Percentiles rank a stretch among this genome's conserved stretches.
Evolutionary conservation across 2,329 filamentous ascomycete genomes (phyloP).

Genomic region (Paraconiothyrium brasiliense): DNA sequence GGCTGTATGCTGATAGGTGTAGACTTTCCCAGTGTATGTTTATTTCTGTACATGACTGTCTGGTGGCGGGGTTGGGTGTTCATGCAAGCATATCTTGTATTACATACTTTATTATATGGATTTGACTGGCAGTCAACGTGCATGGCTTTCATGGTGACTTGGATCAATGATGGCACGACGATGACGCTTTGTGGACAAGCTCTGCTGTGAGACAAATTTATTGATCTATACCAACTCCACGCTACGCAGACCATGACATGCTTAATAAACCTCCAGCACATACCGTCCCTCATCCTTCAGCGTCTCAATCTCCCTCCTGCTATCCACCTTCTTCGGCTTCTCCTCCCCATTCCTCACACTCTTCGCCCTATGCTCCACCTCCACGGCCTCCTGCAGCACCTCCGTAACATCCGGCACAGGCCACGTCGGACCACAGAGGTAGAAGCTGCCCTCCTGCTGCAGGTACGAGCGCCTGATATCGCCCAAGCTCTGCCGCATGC

Average conservation of each 20-base stretch:
- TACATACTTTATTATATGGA: neutral
- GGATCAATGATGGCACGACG: too few species aligned
- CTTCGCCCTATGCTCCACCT: conserved; percentile 72
- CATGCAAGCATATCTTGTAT: neutral
- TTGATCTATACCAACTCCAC: conserved; percentile 12
- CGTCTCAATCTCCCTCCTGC: conserved; percentile 91
- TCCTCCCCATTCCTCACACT: conserved; percentile 49
- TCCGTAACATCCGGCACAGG: conserved; percentile 96
- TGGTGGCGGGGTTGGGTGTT: neutral
- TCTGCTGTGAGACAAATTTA: neutral
- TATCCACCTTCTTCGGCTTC: conserved; percentile 79
- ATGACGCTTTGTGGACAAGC: neutral
- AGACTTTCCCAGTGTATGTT: conserved; percentile 7
- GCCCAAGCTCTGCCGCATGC: conserved; percentile 87
- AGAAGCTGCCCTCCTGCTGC: conserved; percentile 88
- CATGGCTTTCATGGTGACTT: too few species aligned
- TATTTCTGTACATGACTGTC: conserved; percentile 2
- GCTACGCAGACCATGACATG: neutral
- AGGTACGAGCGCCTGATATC: conserved; percentile 90
- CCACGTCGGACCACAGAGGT: conserved; percentile 98
- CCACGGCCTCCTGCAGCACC: conserved; percentile 92
- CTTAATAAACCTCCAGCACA: conserved; percentile 94
- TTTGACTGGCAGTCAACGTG: too few species aligned
- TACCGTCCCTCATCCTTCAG: conserved; percentile 95
- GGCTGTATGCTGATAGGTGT: conserved; percentile 1